Evolutionary conservation across 257 asterid species (phyloP).

Genomic region (Ballota nigra): DNA sequence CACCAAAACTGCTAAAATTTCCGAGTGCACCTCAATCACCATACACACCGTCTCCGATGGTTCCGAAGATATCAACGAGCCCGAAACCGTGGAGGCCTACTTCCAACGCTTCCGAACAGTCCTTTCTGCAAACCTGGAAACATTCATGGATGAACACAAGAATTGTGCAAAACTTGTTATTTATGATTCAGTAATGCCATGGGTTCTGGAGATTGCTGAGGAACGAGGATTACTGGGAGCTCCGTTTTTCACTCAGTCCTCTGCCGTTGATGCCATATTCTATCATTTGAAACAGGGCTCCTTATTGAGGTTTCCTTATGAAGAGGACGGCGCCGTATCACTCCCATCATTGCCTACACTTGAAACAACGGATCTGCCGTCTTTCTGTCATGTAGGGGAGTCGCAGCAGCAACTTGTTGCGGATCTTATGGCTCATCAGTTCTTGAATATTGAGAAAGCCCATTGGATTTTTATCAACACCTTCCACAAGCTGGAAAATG

Average conservation of each 20-base stretch:
- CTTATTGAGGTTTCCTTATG: no score
- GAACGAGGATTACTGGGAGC: no score
- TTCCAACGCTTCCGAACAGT: slow-evolving; percentile 19
- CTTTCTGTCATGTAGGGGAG: no score
- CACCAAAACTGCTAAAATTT: slow-evolving; percentile 1
- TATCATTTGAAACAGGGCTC: no score
- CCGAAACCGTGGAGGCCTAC: slow-evolving; percentile 11
- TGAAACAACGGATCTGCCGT: no score
- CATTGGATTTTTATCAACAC: slow-evolving; percentile 53
- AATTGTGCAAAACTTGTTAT: slow-evolving; percentile 20
- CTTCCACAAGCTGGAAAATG: slow-evolving; percentile 33
- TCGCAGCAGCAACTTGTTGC: no score
- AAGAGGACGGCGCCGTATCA: no score
- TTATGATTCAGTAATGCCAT: slow-evolving; percentile 17
- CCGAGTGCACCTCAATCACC: slow-evolving; percentile 13
- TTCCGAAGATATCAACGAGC: neutral
- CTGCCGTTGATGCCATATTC: no score
- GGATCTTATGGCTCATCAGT: slow-evolving; percentile 21
- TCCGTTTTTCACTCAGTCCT: no score
- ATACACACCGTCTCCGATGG: slow-evolving; percentile 31
- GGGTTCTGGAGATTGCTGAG: no score
- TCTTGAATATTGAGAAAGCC: slow-evolving; percentile 31
- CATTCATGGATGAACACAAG: slow-evolving; percentile 15
- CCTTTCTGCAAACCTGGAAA: slow-evolving; percentile 17
- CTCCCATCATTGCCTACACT: no score